Base-by-base conservation (phyloP, 148 eudicot species). In the Silene latifolia region DNA sequence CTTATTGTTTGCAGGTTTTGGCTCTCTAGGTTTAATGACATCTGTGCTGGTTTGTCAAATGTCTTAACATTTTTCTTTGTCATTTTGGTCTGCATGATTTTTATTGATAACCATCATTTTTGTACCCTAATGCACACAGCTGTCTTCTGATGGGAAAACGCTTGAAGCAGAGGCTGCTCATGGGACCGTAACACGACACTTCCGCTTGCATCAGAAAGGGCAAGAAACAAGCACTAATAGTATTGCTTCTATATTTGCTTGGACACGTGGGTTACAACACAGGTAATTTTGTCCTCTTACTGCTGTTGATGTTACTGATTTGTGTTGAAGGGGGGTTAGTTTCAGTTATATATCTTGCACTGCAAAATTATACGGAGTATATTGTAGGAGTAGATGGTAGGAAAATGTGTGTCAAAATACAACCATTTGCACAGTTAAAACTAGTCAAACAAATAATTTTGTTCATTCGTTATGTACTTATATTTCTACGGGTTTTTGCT, bases 201-300 rank as follows among this genome's bases (percentile, higher is more conserved):
- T 75, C 80, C 86, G 96, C 69, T 88, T 93, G 76, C 93, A 90
- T 81, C 98, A 93, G 72, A 93, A 93, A 78, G 96, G 90, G 42
- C 95, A 93, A 72, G 98, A 93, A 84, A 93, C 98, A 70, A 93
- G 98, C 87, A 93, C 96, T 48, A 93, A 93, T 78, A 93, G 98
- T 80, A 90, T 93, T 57, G 98, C 98, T 54, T 93, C 98, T 21
- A 90, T 93, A 82, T 93, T 93, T 86, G 98, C 98, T 29, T 93
- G 98, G 98, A 76, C 96, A 44, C 88, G 96, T 63, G 98, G 98
- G 18, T 86, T 93, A 71, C 91, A 92, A 71, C 97, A 92, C 82
- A 88, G 97, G 97, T 88, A 69, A 24, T 21, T 25, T 13, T 5
- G 2, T 56, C 24, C 44, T 42, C 19, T 18, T 44, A 4, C 17